phyloP scores from a whole-genome alignment of 2,329 filamentous ascomycete genomes.

The Elsinoe arachidis region DNA sequence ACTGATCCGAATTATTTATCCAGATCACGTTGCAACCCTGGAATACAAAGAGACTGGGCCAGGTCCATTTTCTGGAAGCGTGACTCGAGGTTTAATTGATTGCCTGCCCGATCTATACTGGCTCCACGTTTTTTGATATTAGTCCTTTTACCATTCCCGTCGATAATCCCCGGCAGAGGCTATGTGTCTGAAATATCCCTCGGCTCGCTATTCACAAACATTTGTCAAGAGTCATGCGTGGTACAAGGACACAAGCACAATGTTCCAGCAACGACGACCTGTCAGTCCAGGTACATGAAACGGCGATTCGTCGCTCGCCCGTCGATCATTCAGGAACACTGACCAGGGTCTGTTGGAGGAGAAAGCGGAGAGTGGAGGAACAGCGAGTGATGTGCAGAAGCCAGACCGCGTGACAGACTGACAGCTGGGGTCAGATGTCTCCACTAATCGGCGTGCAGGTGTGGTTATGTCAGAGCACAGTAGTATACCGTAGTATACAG shows the following conservation, averaged over 20 bases:
- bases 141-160: too few relatives aligned
- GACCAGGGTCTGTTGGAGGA: background rate
- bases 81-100: background rate
- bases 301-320: background rate
- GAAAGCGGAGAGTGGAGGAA: background rate
- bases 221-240: too few relatives aligned
- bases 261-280: background rate
- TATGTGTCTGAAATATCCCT: background rate
- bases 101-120: slow-evolving; percentile 4
- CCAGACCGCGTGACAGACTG: slow-evolving; percentile 1
- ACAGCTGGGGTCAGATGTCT: too few relatives aligned
- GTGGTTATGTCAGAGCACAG: background rate
- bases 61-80: background rate
- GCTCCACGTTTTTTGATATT: background rate
- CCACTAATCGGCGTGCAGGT: slow-evolving; percentile 6
- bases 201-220: background rate
- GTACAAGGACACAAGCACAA: too few relatives aligned
- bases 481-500: background rate
- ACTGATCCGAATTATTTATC: background rate
- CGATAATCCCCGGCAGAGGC: too few relatives aligned
- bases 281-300: slow-evolving; percentile 1
- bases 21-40: slow-evolving; percentile 1
- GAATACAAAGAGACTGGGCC: background rate
- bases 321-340: slow-evolving; percentile 10
- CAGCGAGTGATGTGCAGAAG: slow-evolving; percentile 3